phyloP scores from a whole-genome alignment of 352 stramenopile genomes.

The Globisporangium acanthophoron region DNA sequence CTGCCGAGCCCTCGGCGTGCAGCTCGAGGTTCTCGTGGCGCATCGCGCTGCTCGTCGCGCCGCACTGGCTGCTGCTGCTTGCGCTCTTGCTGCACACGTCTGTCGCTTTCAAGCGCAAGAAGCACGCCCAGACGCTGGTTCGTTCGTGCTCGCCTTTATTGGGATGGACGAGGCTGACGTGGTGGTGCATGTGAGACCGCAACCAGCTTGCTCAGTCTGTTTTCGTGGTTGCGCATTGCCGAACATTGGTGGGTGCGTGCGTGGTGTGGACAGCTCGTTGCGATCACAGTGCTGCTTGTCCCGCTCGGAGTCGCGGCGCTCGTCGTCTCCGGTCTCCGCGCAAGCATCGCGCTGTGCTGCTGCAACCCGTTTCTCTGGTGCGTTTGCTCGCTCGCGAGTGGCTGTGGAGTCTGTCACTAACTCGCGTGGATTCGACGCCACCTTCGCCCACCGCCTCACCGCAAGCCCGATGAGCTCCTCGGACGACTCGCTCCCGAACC shows the following conservation, averaged over 20 bases:
- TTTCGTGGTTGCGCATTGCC: too few relatives aligned
- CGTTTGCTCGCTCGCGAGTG: not conserved
- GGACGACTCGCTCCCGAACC: constrained; percentile 12
- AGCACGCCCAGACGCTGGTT: too few relatives aligned
- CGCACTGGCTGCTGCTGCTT: constrained; percentile 13
- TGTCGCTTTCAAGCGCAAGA: constrained; percentile 1
- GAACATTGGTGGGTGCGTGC: not conserved
- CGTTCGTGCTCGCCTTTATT: too few relatives aligned
- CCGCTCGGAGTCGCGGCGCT: constrained; percentile 13
- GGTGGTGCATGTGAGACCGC: too few relatives aligned
- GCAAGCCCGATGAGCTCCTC: constrained; percentile 15
- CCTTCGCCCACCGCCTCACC: not conserved
- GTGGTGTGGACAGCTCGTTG: constrained; percentile 2
- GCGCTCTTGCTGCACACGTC: constrained; percentile 5
- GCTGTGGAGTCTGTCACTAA: not conserved
- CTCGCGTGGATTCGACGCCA: not conserved
- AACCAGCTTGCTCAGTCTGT: not conserved
- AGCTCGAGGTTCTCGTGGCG: constrained; percentile 5
- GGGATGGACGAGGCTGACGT: too few relatives aligned
- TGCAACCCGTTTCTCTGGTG: constrained; percentile 29
- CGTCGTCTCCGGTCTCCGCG: constrained; percentile 20
- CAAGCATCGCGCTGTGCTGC: constrained; percentile 28
- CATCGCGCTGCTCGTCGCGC: constrained; percentile 10
- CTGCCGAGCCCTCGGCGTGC: constrained; percentile 1
- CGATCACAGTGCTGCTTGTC: constrained; percentile 6